Evolutionary conservation across 129 eudicot species (phyloP).

Genomic region (Dittrichia graveolens): DNA sequence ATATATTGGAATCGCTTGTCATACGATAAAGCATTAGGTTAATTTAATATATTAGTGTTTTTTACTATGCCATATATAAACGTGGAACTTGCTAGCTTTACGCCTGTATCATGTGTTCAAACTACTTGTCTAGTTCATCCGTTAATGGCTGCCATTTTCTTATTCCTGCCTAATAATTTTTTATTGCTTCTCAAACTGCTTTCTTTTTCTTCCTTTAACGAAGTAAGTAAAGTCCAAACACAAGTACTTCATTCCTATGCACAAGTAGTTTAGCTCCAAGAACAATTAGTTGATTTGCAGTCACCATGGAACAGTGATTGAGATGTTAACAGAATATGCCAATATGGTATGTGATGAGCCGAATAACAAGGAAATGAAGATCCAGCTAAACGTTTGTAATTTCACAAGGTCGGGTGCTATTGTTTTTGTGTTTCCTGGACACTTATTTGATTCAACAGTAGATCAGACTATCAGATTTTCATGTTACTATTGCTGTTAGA

Average conservation of each 20-base stretch:
- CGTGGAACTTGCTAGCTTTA: background rate
- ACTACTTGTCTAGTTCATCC: background rate
- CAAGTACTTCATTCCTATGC: background rate
- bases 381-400: background rate
- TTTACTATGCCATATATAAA: background rate
- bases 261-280: constrained; percentile 1
- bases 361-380: background rate
- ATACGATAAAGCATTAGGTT: background rate
- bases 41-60: background rate
- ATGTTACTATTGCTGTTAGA: background rate
- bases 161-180: background rate
- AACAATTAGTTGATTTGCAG: constrained; percentile 9
- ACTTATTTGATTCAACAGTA: constrained; percentile 1
- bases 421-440: background rate
- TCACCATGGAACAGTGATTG: constrained; percentile 8
- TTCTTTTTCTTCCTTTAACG: background rate
- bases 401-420: background rate
- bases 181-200: background rate
- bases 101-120: background rate
- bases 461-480: background rate
- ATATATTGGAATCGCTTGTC: background rate
- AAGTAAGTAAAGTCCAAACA: background rate
- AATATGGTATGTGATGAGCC: background rate
- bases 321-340: background rate
- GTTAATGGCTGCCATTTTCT: constrained; percentile 1